A percentile compares a stretch with the other conserved stretches of the same genome.
Conservation (phyloP, 495 filamentous ascomycete genomes). For the Jackrogersella minutella region DNA sequence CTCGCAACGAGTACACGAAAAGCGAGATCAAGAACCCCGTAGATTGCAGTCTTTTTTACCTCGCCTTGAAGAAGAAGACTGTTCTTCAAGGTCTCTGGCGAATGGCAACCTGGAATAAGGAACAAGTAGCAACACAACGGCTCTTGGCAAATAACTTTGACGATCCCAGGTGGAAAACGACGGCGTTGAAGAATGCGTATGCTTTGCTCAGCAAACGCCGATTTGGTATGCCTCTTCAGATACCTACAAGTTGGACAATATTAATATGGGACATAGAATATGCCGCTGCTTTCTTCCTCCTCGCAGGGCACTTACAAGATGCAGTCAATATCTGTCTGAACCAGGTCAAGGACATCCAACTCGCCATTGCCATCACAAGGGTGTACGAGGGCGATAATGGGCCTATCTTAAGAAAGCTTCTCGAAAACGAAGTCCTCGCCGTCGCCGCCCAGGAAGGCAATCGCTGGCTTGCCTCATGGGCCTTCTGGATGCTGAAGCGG, state of each 20-base stretch:
- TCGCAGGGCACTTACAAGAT: conserved; percentile 85
- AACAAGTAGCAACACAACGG: conserved; percentile 78
- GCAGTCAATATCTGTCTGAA: conserved; percentile 84
- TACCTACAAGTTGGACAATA: not conserved
- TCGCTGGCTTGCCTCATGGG: conserved; percentile 95
- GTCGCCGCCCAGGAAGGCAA: conserved; percentile 83
- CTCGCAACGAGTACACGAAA: conserved; percentile 91
- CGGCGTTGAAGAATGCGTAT: conserved; percentile 96
- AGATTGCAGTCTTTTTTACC: conserved; percentile 92
- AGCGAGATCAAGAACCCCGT: conserved; percentile 88
- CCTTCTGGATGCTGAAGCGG: conserved; percentile 89
- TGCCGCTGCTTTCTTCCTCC: conserved; percentile 92
- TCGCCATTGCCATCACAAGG: conserved; percentile 88
- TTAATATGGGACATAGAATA: conserved; percentile 68
- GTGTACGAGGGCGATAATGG: conserved; percentile 90
- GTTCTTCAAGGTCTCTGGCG: conserved; percentile 94
- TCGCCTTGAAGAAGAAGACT: conserved; percentile 90
- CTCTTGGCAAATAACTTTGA: conserved; percentile 88
- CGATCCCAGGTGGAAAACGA: conserved; percentile 84
- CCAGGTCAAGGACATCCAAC: conserved; percentile 85
- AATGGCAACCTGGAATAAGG: conserved; percentile 89
- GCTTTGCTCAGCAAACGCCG: conserved; percentile 91
- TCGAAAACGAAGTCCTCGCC: conserved; percentile 81
- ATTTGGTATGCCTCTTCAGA: conserved; percentile 67
- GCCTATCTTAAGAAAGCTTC: conserved; percentile 72